Evolutionary conservation across 208 protist species (phyloP), one percentile per base, ranked within the genome.

Genomic region (Acanthamoeba culbertsoni): DNA sequence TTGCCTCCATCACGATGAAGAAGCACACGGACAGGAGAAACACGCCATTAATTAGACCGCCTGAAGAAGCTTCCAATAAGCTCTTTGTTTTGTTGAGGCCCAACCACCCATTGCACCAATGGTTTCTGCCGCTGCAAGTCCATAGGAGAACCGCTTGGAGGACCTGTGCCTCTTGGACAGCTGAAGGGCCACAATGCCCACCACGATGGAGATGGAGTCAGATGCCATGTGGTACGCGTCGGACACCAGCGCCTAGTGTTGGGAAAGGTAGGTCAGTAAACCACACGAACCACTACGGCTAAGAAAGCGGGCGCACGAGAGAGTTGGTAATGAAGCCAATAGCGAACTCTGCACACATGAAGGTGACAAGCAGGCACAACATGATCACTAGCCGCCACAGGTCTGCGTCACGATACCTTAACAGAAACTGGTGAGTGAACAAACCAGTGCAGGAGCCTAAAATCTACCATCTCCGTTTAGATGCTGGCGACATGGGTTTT

Each of bases 21-120:
- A 97, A 79, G 75, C 94, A 94, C 45, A 97, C 53, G 14, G 96
- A 94, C 10, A 97, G 33, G 6, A 97, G 55, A 40, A 97, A 97
- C n/a, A 92, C 86, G 23, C 94, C 96, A 42, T 97, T 97, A 53
- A 96, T 93, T 5, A 97, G 92, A 18, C 77, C 77, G 62, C 77
- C 77, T 48, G 51, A 14, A 59, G 14, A 59, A 23, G 23, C 14
- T n/a, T 59, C n/a, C 23, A 23, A 59, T 59, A 14, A 59, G 51
- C 51, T n/a, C 16, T 59, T n/a, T 23, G 23, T 23, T n/a, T 59
- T n/a, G 51, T 14, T 59, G 51, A 23, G 14, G 23, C 23, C 14
- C 23, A 23, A 59, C 16, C 14, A 23, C 14, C 16, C 16, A 59
- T 14, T n/a, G 51, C 23, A 59, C 51, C 51, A 14, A 88, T 16